Evolutionary conservation across 371 early-diverging fungal genomes (phyloP).

Genomic region (Haplosporangium sp.): DNA sequence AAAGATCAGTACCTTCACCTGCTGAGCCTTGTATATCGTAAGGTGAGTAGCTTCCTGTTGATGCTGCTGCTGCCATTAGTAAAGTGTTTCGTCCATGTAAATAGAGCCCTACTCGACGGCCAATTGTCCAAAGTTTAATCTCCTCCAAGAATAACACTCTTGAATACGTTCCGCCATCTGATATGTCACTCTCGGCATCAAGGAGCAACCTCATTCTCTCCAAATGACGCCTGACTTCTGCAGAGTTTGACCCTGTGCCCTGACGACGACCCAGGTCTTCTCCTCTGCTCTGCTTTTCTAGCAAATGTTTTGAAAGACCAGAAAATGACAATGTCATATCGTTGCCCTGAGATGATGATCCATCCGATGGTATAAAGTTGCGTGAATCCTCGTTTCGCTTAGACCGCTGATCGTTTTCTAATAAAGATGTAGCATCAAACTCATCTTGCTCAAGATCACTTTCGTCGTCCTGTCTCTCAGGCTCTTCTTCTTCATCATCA

Average conservation of each 20-base stretch:
- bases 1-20: slow-evolving; percentile 3
- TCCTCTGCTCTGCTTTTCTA: slow-evolving; percentile 25
- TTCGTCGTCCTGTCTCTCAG: slow-evolving; percentile 2
- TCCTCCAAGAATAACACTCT: slow-evolving; percentile 40
- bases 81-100: slow-evolving; percentile 15
- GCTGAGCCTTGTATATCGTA: neutral
- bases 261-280: slow-evolving; percentile 1
- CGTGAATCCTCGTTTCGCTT: slow-evolving; percentile 2
- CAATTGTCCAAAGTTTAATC: slow-evolving; percentile 39
- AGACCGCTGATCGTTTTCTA: neutral
- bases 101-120: slow-evolving; percentile 37
- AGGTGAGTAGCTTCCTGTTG: neutral
- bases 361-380: neutral
- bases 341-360: neutral
- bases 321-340: neutral
- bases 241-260: neutral
- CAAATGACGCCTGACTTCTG: slow-evolving; percentile 24
- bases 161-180: slow-evolving; percentile 41
- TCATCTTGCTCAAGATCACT: slow-evolving; percentile 16
- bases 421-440: neutral
- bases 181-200: slow-evolving; percentile 28
- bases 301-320: slow-evolving; percentile 12
- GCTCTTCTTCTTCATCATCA: slow-evolving; percentile 18
- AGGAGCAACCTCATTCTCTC: slow-evolving; percentile 36
- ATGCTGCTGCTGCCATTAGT: neutral